These are phyloP conservation scores for Spergularia azorica DNA, from an alignment of 179 eudicot species.

Conservation along the genomic window DNA sequence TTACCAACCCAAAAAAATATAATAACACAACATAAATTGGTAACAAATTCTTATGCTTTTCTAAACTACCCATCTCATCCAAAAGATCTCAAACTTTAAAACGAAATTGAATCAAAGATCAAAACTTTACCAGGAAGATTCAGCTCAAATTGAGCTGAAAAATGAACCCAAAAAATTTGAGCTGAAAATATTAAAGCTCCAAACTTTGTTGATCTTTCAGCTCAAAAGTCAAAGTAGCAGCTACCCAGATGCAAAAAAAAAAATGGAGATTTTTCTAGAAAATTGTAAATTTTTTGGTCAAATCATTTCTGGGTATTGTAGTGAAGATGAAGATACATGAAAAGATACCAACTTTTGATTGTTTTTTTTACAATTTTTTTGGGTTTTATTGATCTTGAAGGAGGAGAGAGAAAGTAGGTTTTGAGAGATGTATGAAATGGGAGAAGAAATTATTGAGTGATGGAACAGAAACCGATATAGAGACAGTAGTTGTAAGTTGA, in stretches of 20 bases:
- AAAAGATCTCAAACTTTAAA: not conserved
- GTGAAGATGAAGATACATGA: constrained; percentile 18
- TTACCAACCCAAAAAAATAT: constrained; percentile 33
- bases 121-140: not conserved
- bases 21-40: constrained; percentile 24
- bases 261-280: not conserved
- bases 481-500: not conserved
- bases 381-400: not conserved
- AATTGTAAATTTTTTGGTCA: not conserved
- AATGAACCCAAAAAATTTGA: not conserved
- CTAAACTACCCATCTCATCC: constrained; percentile 37
- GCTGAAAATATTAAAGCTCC: not conserved
- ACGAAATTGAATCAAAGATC: not conserved
- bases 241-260: constrained; percentile 27
- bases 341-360: not conserved
- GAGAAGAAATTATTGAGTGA: not conserved
- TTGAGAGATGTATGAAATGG: constrained; percentile 6
- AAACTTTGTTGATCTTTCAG: constrained; percentile 3
- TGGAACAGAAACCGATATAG: constrained; percentile 9
- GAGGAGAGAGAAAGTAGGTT: constrained; percentile 22
- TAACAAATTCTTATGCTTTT: not conserved
- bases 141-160: not conserved
- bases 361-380: not conserved
- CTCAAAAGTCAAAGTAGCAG: constrained; percentile 11
- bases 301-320: constrained; percentile 13